phyloP scores from a whole-genome alignment of 192 early-diverging fungal genomes.

The Geranomyces variabilis region DNA sequence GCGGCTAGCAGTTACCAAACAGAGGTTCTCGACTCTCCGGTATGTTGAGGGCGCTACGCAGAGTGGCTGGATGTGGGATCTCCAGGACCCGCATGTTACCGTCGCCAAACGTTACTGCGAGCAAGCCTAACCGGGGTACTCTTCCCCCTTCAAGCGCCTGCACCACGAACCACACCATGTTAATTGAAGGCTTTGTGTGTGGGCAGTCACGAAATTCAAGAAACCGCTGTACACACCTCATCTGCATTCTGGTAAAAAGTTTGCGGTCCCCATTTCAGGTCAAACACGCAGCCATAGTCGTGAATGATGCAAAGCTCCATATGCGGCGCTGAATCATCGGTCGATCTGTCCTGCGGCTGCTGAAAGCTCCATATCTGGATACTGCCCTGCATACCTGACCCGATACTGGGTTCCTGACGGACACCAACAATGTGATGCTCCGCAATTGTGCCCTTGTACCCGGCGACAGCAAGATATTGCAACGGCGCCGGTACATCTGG shows the following conservation, averaged over 20 bases:
- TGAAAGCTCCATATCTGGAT: conserved; percentile 48
- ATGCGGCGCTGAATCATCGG: conserved; percentile 13
- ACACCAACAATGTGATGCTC: conserved; percentile 39
- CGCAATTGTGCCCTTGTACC: conserved; percentile 37
- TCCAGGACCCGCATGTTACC: conserved; percentile 41
- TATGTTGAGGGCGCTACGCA: not conserved
- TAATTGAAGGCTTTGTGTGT: not conserved
- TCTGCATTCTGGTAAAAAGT: conserved; percentile 24
- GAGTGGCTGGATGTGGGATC: conserved; percentile 38
- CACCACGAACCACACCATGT: not conserved
- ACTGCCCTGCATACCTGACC: conserved; percentile 33
- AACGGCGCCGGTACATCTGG: not conserved
- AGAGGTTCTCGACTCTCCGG: not conserved
- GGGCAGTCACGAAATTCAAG: too few species aligned
- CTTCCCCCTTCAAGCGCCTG: not conserved
- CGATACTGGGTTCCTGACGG: conserved; percentile 23
- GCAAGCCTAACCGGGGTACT: conserved; percentile 41
- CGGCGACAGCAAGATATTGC: conserved; percentile 47
- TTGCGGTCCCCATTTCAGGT: conserved; percentile 42
- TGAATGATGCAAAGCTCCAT: conserved; percentile 39
- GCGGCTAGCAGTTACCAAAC: not conserved
- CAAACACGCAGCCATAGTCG: conserved; percentile 41
- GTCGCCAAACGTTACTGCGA: conserved; percentile 51
- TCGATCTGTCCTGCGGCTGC: not conserved
- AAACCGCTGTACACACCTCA: too few species aligned